These are phyloP conservation scores for Lasiodiplodia theobromae DNA, from an alignment of 2,329 filamentous ascomycete species.

Conservation along the genomic window DNA sequence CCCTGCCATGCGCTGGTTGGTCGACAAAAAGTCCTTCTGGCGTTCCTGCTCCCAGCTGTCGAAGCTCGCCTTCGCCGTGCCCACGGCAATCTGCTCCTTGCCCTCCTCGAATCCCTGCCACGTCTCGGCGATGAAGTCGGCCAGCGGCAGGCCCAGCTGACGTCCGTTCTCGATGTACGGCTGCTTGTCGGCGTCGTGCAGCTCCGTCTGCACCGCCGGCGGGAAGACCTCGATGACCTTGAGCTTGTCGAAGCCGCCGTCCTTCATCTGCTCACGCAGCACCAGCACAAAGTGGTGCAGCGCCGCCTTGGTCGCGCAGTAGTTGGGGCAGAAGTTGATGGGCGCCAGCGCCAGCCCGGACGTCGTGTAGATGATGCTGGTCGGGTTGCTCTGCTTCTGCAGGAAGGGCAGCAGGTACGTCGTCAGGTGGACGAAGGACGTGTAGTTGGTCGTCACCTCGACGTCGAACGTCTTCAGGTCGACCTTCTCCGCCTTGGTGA, in stretches of 20 bases:
- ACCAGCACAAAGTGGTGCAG: constrained; percentile 62
- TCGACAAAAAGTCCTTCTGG: constrained; percentile 45
- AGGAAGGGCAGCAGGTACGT: constrained; percentile 59
- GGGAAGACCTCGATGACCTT: constrained; percentile 64
- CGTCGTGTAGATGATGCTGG: constrained; percentile 56
- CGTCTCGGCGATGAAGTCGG: constrained; percentile 59
- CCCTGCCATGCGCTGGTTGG: constrained; percentile 24
- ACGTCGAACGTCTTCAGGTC: constrained; percentile 52
- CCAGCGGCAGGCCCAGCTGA: constrained; percentile 61
- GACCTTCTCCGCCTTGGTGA: constrained; percentile 56
- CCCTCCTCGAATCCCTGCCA: constrained; percentile 55
- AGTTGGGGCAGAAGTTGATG: constrained; percentile 56
- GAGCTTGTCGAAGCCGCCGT: constrained; percentile 52
- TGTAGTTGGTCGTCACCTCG: constrained; percentile 61
- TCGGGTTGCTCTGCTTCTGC: constrained; percentile 52
- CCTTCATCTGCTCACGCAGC: constrained; percentile 59
- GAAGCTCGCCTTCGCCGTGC: constrained; percentile 51
- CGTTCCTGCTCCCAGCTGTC: constrained; percentile 57
- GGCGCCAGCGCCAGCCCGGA: constrained; percentile 61
- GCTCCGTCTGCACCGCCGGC: constrained; percentile 64
- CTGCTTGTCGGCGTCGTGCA: constrained; percentile 63
- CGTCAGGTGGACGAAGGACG: constrained; percentile 57
- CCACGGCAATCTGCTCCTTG: constrained; percentile 61
- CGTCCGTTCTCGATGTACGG: constrained; percentile 59
- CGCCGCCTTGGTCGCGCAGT: constrained; percentile 64